Evolutionary conservation across 768 basidiomycete genomes (phyloP).

Genomic region (Boletus sp.): DNA sequence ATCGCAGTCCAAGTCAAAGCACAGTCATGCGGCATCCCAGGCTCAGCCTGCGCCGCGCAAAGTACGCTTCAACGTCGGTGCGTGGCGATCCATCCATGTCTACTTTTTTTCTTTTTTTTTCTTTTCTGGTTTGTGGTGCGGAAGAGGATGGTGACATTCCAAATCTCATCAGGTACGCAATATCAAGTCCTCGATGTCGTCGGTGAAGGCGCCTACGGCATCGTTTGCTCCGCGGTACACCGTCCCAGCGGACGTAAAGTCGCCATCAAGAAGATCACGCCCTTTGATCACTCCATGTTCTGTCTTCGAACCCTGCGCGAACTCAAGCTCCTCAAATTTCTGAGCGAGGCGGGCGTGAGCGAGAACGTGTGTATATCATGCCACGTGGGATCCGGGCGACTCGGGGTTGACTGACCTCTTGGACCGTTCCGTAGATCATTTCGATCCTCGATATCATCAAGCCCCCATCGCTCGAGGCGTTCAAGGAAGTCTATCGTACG

Average conservation of each 20-base stretch:
- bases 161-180: slow-evolving; percentile 52
- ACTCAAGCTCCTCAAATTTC: slow-evolving; percentile 77
- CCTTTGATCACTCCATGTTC: slow-evolving; percentile 96
- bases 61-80: slow-evolving; percentile 86
- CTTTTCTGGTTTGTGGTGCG: too few species aligned
- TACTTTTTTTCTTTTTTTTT: not conserved
- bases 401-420: not conserved
- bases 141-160: not conserved
- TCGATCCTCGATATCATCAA: slow-evolving; percentile 87
- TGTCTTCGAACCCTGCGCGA: slow-evolving; percentile 87
- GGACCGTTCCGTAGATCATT: slow-evolving; percentile 57
- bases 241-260: slow-evolving; percentile 85
- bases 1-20: slow-evolving; percentile 39
- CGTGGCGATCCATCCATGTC: slow-evolving; percentile 13
- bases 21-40: slow-evolving; percentile 44
- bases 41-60: slow-evolving; percentile 64
- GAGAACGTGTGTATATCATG: slow-evolving; percentile 58
- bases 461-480: slow-evolving; percentile 72
- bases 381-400: not conserved
- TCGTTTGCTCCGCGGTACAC: slow-evolving; percentile 92
- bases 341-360: slow-evolving; percentile 84
- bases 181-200: slow-evolving; percentile 86
- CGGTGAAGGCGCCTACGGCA: slow-evolving; percentile 90
- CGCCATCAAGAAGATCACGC: slow-evolving; percentile 95
- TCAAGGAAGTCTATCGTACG: slow-evolving; percentile 82